These are phyloP conservation scores for Boletus fagicola DNA, from an alignment of 768 basidiomycete genomes.

Conservation along the genomic window DNA sequence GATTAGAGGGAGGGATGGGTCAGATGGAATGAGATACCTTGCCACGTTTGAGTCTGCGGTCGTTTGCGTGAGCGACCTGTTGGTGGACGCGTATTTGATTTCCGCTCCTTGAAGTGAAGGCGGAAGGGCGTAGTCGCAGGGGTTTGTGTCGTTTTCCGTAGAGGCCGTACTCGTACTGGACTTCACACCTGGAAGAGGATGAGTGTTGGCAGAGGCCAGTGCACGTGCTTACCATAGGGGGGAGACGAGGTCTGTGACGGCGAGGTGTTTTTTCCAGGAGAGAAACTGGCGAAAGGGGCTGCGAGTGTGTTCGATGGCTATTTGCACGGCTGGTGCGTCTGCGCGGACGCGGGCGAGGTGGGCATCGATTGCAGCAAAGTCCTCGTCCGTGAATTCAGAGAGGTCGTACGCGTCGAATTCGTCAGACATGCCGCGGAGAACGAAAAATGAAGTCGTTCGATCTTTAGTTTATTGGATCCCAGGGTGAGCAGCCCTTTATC, in stretches of 20 bases:
- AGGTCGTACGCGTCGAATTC: constrained; percentile 52
- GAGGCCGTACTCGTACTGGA: constrained; percentile 75
- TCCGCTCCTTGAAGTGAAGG: constrained; percentile 57
- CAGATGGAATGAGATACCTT: constrained; percentile 38
- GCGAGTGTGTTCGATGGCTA: constrained; percentile 30
- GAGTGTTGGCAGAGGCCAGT: background rate
- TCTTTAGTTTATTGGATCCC: too few species aligned
- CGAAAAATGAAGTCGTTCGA: constrained; percentile 19
- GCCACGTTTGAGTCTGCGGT: constrained; percentile 53
- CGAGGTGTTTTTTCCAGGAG: constrained; percentile 41
- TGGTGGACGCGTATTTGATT: constrained; percentile 57
- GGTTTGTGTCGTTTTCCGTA: constrained; percentile 53
- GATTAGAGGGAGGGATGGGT: background rate
- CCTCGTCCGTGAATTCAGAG: constrained; percentile 56
- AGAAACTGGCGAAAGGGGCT: constrained; percentile 51
- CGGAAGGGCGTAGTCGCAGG: constrained; percentile 48
- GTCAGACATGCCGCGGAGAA: constrained; percentile 29
- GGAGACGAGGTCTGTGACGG: constrained; percentile 61
- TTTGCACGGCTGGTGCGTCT: constrained; percentile 34
- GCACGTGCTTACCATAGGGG: constrained; percentile 52
- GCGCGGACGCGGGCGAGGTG: constrained; percentile 1
- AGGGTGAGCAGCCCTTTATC: background rate
- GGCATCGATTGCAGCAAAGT: constrained; percentile 43
- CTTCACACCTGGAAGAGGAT: constrained; percentile 60
- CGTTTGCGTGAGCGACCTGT: constrained; percentile 51